Base-by-base conservation (phyloP, 495 filamentous ascomycete species). In the Penicillium lividum region DNA sequence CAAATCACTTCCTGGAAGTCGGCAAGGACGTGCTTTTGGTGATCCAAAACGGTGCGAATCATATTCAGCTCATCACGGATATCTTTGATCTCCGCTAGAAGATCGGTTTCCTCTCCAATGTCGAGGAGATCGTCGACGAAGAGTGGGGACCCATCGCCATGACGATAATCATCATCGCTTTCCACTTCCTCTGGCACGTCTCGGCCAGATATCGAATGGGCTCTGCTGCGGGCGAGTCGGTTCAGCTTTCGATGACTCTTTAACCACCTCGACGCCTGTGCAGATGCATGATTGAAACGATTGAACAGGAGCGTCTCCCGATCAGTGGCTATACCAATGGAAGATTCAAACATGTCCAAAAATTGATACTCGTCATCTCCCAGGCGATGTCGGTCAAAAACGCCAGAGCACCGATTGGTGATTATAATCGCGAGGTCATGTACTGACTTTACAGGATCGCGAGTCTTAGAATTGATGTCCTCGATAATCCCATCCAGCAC, bases 1-100 rank as follows among this genome's bases (percentile, higher is more conserved):
- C 77, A 78, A 34, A 87, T 69, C 5, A 80, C 77, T n/a, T 75
- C 70, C 56, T 85, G 79, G 15, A 88, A 75, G 59, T 84, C 80
- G 0, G 67, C 68, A 0, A 89, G 72, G 8, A 87, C 81, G 30
- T 74, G 64, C 22, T 76, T 63, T 57, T 90, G 87, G 48, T 87
- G 77, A 9, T 85, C 77, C 1, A 88, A 71, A 0, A 90, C 81
- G 10, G 81, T 84, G 22, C 70, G 67, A 53, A 90, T 86, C 78
- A 90, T 90, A 68, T 85, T 85, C n/a, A 90, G 76, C 63, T 90
- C 87, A 58, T 89, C 87, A 6, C 84, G 79, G 57, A 90, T 89
- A 64, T 90, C 87, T 66, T 89, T 90, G 9, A 83, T 82, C 58
- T 90, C 86, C 5, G 83, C 77, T 0, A 89, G 73, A 0, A 89